Base-by-base conservation (phyloP, 345 rosid species). In the Salix purpurea region DNA sequence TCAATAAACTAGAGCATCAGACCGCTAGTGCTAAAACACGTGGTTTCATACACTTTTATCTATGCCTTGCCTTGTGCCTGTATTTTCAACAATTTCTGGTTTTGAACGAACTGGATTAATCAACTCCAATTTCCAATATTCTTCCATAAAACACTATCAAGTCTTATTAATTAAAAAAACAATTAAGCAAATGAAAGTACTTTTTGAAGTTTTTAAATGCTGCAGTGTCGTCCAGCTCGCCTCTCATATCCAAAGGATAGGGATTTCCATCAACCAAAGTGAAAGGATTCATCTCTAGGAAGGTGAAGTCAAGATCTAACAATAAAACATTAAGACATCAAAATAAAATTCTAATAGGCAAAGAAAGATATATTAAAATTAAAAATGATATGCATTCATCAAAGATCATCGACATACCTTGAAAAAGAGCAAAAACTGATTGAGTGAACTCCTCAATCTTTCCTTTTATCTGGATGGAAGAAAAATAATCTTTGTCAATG, bases 251-350 rank as follows among this genome's bases (percentile, higher is more conserved):
- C 87, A 92, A 77, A 71, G 97, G 98, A 87, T 96, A 96, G 79
- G 98, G 99, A 88, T 89, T 96, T 77, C 94, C 92, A 70, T 92
- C 86, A 80, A 93, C 94, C 79, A 96, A 80, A 37, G 99, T 81
- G 80, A 96, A 96, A 62, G 99, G 99, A 83, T 96, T 93, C 99
- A 96, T 96, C 89, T 96, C 99, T 28, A 96, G 89, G 90, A 93
- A 93, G 58, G 97, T 93, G 87, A 96, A 93, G 88, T 96, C 99
- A 75, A 96, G 89, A 89, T 93, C 98, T 96, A 83, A 68, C 0
- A 48, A 67, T 56, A 68, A 52, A 73, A 80, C 65, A 72, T 14
- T 65, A 48, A 44, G 56, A 62, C 23, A 30, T 85, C 71, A 81
- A 60, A 21, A 48, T 72, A 68, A 24, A 78, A 24, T 72, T 74